Base-by-base conservation (phyloP, 2,329 filamentous ascomycete species). In the Alternaria rosae region DNA sequence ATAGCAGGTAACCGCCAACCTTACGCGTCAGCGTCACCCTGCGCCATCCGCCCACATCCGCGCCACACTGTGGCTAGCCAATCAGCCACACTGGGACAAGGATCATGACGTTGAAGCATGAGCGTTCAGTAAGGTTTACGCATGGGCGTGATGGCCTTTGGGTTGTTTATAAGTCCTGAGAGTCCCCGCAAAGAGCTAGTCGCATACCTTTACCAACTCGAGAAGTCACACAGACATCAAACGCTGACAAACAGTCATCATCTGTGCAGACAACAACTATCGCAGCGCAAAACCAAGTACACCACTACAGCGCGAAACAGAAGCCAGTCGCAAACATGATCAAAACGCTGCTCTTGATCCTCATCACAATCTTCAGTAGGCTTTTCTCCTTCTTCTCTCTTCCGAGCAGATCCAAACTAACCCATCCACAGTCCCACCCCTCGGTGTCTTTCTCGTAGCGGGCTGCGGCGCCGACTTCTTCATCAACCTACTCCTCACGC, bases 401-500 rank as follows among this genome's bases (percentile, higher is more conserved):
- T 30, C 13, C 28, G 3, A 47, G 15, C 7, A 30, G 6, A 20
- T 30, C 23, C 9, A 28, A 15, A 25, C 44, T 55, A 54, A 54
- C 23, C 26, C 23, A n/a, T 28, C 7, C 13, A 13, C 67, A 83
- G 81, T 84, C 42, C 83, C 83, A n/a, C 83, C 82, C 20, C 64
- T 85, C 12, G 83, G 82, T 59, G 83, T 84, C 70, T 82, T 80
- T 73, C 67, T 82, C 58, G 77, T 85, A 51, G 79, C 82, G n/a
- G 83, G 83, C 63, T 85, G 82, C 71, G 82, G 82, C 62, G 77
- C 78, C 21, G 83, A 85, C 63, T 69, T 85, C 2, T 70, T 83
- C 45, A 83, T 85, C 73, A 84, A 84, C 74, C 79, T 84, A 53
- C 70, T 75, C n/a, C 76, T 84, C 12, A 84, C 82, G 2, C 47